Evolutionary conservation across 169 alveolate species (phyloP).

Genomic region (Eimeria maxima): DNA sequence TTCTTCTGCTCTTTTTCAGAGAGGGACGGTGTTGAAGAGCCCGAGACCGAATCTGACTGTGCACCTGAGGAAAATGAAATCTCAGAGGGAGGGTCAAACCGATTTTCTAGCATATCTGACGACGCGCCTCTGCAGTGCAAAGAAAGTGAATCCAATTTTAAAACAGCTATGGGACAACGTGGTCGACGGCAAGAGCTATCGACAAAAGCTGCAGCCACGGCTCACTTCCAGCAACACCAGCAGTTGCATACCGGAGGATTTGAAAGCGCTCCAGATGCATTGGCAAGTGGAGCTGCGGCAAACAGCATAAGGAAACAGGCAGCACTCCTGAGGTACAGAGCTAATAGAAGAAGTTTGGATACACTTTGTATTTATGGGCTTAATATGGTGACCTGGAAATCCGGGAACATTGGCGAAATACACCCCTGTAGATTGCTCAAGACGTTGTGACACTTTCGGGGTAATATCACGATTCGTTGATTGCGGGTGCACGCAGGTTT

Average conservation of each 20-base stretch:
- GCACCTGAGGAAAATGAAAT: neutral
- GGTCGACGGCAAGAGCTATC: slow-evolving; percentile 33
- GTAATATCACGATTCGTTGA: neutral
- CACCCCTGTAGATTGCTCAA: neutral
- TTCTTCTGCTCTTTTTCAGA: slow-evolving; percentile 2
- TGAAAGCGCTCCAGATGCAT: slow-evolving; percentile 54
- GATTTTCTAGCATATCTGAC: neutral
- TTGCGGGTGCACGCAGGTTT: slow-evolving; percentile 14
- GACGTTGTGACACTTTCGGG: neutral
- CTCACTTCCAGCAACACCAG: slow-evolving; percentile 57
- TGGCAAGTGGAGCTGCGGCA: slow-evolving; percentile 43
- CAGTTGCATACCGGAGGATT: neutral
- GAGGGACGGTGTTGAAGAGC: neutral
- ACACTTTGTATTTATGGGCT: neutral
- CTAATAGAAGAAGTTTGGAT: neutral
- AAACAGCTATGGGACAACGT: neutral
- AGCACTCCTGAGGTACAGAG: slow-evolving; percentile 50
- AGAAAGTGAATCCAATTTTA: neutral
- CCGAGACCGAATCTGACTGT: neutral
- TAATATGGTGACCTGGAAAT: neutral
- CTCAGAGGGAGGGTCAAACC: neutral
- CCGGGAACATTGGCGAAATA: neutral
- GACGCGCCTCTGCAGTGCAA: neutral
- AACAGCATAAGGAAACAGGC: slow-evolving; percentile 28
- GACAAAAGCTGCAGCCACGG: slow-evolving; percentile 29